These are phyloP conservation scores for Acer negundo DNA, from an alignment of 345 rosid genomes.

Conservation along the genomic window DNA sequence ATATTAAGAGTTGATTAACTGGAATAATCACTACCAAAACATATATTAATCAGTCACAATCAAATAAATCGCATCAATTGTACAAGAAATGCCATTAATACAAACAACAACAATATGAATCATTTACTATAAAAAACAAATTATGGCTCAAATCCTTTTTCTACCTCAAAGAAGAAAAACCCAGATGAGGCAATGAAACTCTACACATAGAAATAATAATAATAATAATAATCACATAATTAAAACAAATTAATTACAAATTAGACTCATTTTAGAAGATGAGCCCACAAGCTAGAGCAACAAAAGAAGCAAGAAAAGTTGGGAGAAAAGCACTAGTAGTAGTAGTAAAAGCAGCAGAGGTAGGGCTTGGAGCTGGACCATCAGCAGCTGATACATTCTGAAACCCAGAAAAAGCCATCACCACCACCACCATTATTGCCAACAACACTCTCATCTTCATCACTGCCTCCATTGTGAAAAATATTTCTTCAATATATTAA, in stretches of 20 bases:
- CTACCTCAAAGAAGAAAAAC: too few relatives aligned
- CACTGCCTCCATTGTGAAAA: conserved; percentile 28
- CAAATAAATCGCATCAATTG: background rate
- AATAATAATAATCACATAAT: background rate
- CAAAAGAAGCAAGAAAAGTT: conserved; percentile 29
- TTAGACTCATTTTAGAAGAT: conserved; percentile 8
- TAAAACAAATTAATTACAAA: background rate
- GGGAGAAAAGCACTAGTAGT: conserved; percentile 17
- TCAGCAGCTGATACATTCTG: conserved; percentile 28
- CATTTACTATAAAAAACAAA: background rate
- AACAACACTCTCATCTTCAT: conserved; percentile 33
- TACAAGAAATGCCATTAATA: conserved; percentile 16
- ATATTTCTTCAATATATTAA: too few relatives aligned
- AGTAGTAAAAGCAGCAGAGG: conserved; percentile 22
- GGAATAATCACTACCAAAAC: background rate
- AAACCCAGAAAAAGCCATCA: conserved; percentile 22
- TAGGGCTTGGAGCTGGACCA: conserved; percentile 29
- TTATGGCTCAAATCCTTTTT: background rate
- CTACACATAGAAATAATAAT: background rate
- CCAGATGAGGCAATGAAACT: background rate
- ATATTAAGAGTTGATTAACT: background rate
- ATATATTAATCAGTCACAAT: background rate
- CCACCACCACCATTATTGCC: conserved; percentile 15
- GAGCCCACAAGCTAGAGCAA: conserved; percentile 31
- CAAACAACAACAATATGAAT: background rate